Percentiles rank a stretch among this genome's conserved stretches.
Evolutionary conservation across 2,329 filamentous ascomycete species (phyloP).

Genomic region (Cladosporium colombiae): DNA sequence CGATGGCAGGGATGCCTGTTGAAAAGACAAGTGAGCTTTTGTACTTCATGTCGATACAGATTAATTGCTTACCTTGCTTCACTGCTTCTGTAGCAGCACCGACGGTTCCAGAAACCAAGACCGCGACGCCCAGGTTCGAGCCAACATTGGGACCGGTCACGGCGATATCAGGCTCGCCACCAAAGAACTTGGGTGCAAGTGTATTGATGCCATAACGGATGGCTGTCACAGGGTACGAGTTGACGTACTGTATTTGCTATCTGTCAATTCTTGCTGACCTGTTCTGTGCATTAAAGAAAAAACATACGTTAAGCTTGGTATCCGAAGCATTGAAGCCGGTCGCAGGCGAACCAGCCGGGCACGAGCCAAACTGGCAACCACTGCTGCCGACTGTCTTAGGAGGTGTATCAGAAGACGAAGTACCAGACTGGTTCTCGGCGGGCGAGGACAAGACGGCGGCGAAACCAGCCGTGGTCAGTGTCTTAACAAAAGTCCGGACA

Average conservation of each 20-base stretch:
- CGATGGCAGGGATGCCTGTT: constrained; percentile 64
- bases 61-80: constrained; percentile 35
- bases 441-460: constrained; percentile 66
- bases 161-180: constrained; percentile 60
- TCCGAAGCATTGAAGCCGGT: constrained; percentile 59
- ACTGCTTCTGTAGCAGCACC: constrained; percentile 64
- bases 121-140: constrained; percentile 58
- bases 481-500: constrained; percentile 60
- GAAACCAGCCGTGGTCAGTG: constrained; percentile 58
- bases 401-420: constrained; percentile 39
- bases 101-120: constrained; percentile 67
- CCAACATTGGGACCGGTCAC: constrained; percentile 61
- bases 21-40: constrained; percentile 2
- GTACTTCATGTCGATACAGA: not conserved
- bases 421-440: constrained; percentile 66
- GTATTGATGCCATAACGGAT: constrained; percentile 64
- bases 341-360: constrained; percentile 57
- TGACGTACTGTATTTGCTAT: constrained; percentile 60
- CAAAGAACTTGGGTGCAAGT: constrained; percentile 57
- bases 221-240: constrained; percentile 66
- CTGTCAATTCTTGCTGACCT: not conserved
- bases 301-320: constrained; percentile 51
- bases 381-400: constrained; percentile 23
- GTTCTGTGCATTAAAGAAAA: not conserved
- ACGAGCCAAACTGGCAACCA: constrained; percentile 63